Evolutionary conservation across 1,139 yeast genomes (phyloP).

Genomic region (Suhomyces anneliseae): DNA sequence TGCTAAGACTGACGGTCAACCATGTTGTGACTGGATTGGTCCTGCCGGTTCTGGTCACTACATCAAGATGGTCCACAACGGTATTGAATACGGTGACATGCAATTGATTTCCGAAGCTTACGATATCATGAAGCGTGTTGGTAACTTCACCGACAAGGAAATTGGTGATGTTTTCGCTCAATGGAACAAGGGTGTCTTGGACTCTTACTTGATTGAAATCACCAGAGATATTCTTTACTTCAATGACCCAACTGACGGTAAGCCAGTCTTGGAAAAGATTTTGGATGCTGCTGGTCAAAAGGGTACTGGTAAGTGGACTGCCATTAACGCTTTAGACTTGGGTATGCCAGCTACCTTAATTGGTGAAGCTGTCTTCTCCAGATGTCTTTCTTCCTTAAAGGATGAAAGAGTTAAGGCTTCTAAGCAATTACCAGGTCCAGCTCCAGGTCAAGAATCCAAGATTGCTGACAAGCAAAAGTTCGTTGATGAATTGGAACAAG

Average conservation of each 20-base stretch:
- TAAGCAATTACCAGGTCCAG: constrained; percentile 75
- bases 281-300: constrained; percentile 98
- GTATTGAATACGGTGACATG: constrained; percentile 99
- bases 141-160: constrained; percentile 87
- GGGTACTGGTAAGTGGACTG: constrained; percentile 99
- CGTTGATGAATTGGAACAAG: constrained; percentile 94
- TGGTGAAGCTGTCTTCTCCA: constrained; percentile 97
- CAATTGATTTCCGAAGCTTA: constrained; percentile 98
- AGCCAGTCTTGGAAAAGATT: constrained; percentile 93
- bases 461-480: constrained; percentile 77
- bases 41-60: constrained; percentile 99
- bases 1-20: constrained; percentile 97
- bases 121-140: constrained; percentile 92
- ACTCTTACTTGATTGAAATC: constrained; percentile 95
- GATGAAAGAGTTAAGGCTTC: constrained; percentile 88
- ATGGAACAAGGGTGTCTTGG: constrained; percentile 98
- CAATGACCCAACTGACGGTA: constrained; percentile 83
- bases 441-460: constrained; percentile 48
- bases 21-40: constrained; percentile 99
- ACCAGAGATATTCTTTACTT: constrained; percentile 91
- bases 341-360: constrained; percentile 98
- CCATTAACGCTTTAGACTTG: constrained; percentile 93
- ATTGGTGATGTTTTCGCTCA: constrained; percentile 87
- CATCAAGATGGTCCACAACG: constrained; percentile 99
- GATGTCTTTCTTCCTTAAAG: constrained; percentile 93